Evolutionary conservation across 139 green algal genomes (phyloP), one percentile per base, ranked within the genome.

Genomic region (Nannochloris sp.): DNA sequence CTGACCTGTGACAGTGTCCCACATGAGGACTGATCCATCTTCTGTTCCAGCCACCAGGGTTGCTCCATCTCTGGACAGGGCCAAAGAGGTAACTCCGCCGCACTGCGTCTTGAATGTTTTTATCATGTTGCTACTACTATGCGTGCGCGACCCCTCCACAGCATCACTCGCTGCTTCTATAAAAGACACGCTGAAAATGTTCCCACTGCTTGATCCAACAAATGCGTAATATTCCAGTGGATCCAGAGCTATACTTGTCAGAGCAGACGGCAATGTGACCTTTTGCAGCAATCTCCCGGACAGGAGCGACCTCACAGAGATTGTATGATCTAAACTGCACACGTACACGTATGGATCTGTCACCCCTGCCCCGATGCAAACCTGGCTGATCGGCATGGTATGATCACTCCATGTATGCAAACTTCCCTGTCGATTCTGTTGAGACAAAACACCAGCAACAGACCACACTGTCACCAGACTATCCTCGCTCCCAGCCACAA

Each of bases 371-470:
- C 10, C 85, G 77, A 2, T 79, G 46, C 20, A 53, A 29, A 97
- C 50, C 26, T 56, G 69, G 3, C 85, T 94, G 2, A 97, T 72
- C 0, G 83, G 79, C 14, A 96, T 76, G 0, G 87, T 92, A 71
- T 97, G 91, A 26, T 92, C 83, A 1, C 80, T 86, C 86, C 86
- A 93, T 8, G 82, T 80, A 62, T 87, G 75, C 50, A 89, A 78
- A 2, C 84, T 72, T 60, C 69, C 56, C 36, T 69, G 70, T 23
- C 59, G 60, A 2, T 33, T 59, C n/a, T 30, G 8, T 40, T 16
- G 14, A 14, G 28, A 20, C 62, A 95, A 56, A 36, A 90, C 62
- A 33, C 87, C 79, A 4, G 77, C 60, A 25, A 96, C 59, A 40
- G 86, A 62, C 91, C 91, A 97, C 6, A 76, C 74, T 49, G 71